Evolutionary conservation across 805 yeast species (phyloP).

Genomic region (Metschnikowia matae): DNA sequence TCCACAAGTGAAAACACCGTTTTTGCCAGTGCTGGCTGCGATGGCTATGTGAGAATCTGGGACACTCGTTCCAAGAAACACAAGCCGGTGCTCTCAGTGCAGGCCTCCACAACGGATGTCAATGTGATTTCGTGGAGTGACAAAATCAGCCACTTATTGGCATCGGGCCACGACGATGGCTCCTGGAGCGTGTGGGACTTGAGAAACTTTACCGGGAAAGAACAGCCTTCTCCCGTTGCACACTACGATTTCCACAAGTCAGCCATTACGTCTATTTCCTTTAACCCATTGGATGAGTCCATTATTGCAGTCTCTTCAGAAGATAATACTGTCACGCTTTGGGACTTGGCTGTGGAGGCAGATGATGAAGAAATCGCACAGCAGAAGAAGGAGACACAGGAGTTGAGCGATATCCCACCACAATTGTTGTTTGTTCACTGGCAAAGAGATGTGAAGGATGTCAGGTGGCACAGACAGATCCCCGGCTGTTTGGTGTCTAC

Average conservation of each 20-base stretch:
- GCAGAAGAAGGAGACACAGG: slow-evolving; percentile 73
- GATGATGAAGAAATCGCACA: slow-evolving; percentile 91
- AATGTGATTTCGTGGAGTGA: slow-evolving; percentile 96
- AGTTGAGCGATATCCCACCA: slow-evolving; percentile 87
- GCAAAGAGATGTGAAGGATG: slow-evolving; percentile 97
- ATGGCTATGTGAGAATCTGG: slow-evolving; percentile 92
- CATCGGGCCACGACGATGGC: slow-evolving; percentile 97
- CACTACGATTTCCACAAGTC: slow-evolving; percentile 92
- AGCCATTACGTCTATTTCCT: slow-evolving; percentile 87
- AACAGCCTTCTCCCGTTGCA: slow-evolving; percentile 76
- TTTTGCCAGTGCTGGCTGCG: slow-evolving; percentile 91
- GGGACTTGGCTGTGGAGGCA: slow-evolving; percentile 99
- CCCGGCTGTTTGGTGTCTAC: slow-evolving; percentile 95
- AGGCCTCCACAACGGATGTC: slow-evolving; percentile 78
- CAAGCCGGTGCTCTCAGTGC: slow-evolving; percentile 81
- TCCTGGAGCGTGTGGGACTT: slow-evolving; percentile 98
- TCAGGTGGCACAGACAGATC: slow-evolving; percentile 95
- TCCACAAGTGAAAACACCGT: slow-evolving; percentile 88
- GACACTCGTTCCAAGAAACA: slow-evolving; percentile 92
- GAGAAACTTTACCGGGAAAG: slow-evolving; percentile 63
- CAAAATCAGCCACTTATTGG: slow-evolving; percentile 79
- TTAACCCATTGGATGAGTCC: slow-evolving; percentile 93
- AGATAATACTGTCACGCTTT: slow-evolving; percentile 92
- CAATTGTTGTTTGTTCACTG: slow-evolving; percentile 95
- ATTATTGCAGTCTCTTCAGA: slow-evolving; percentile 94